These are phyloP conservation scores for Begonia fuchsioides DNA, from an alignment of 306 rosid genomes.

Conservation along the genomic window DNA sequence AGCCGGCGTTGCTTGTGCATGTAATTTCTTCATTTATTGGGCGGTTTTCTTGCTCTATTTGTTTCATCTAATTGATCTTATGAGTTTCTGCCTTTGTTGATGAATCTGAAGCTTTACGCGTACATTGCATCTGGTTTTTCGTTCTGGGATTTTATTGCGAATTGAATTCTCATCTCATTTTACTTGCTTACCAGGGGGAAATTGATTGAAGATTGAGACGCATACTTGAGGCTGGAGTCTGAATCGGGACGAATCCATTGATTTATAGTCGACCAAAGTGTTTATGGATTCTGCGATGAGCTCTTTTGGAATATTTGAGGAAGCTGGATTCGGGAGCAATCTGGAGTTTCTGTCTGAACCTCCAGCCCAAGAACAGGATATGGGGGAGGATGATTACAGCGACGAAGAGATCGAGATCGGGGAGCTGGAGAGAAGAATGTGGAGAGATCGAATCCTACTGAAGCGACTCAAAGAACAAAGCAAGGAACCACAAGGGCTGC, in stretches of 20 bases:
- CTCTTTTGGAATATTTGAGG: conserved; percentile 29
- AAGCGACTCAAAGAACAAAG: conserved; percentile 33
- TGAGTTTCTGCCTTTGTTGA: conserved; percentile 2
- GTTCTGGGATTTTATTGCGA: neutral
- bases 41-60: neutral
- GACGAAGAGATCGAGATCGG: conserved; percentile 42
- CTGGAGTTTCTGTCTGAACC: conserved; percentile 23
- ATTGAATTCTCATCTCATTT: conserved; percentile 2
- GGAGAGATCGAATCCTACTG: conserved; percentile 31
- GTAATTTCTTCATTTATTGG: neutral
- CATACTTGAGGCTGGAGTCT: neutral
- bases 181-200: neutral
- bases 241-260: neutral
- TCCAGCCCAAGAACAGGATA: conserved; percentile 15
- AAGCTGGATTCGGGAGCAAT: conserved; percentile 25
- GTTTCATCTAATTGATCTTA: conserved; percentile 3
- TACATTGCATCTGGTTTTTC: conserved; percentile 10
- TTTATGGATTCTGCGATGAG: conserved; percentile 3
- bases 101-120: conserved; percentile 4
- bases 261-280: neutral
- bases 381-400: conserved; percentile 30
- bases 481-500: conserved; percentile 23
- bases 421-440: conserved; percentile 44
- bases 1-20: neutral
- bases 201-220: neutral